Evolutionary conservation across 2,329 filamentous ascomycete species (phyloP).

Genomic region (Alternaria incomplexa): DNA sequence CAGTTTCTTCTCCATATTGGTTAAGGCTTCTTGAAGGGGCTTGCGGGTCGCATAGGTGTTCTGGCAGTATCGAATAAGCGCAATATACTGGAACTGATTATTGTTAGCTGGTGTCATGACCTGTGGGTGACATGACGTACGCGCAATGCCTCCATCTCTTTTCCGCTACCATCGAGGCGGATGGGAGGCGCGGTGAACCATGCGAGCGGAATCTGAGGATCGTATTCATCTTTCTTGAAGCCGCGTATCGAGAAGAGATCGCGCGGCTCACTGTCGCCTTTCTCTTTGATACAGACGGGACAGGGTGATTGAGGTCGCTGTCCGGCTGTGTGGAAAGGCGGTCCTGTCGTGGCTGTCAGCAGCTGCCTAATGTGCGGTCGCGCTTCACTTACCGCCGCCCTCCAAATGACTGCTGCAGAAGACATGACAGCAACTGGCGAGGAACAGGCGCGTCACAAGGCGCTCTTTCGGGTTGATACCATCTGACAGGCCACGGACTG

Average conservation of each 20-base stretch:
- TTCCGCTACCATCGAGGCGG: slow-evolving; percentile 44
- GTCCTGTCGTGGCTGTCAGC: slow-evolving; percentile 40
- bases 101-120: slow-evolving; percentile 10
- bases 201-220: slow-evolving; percentile 50
- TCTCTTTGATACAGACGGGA: slow-evolving; percentile 51
- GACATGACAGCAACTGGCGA: slow-evolving; percentile 58
- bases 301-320: slow-evolving; percentile 52
- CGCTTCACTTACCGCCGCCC: slow-evolving; percentile 52
- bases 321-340: slow-evolving; percentile 53
- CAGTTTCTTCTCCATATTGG: slow-evolving; percentile 30
- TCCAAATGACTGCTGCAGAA: slow-evolving; percentile 57
- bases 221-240: slow-evolving; percentile 50
- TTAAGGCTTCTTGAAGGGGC: slow-evolving; percentile 15
- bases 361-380: background rate
- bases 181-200: slow-evolving; percentile 56
- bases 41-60: slow-evolving; percentile 29
- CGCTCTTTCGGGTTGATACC: slow-evolving; percentile 46
- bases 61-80: slow-evolving; percentile 36
- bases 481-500: slow-evolving; percentile 47
- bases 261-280: slow-evolving; percentile 42
- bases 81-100: slow-evolving; percentile 56
- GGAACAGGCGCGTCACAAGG: slow-evolving; percentile 54
- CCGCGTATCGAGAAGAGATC: slow-evolving; percentile 55
- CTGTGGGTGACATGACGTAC: slow-evolving; percentile 31
- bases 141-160: slow-evolving; percentile 52